Evolutionary conservation across 106 monocot species (phyloP).

Genomic region (Platanthera zijinensis): DNA sequence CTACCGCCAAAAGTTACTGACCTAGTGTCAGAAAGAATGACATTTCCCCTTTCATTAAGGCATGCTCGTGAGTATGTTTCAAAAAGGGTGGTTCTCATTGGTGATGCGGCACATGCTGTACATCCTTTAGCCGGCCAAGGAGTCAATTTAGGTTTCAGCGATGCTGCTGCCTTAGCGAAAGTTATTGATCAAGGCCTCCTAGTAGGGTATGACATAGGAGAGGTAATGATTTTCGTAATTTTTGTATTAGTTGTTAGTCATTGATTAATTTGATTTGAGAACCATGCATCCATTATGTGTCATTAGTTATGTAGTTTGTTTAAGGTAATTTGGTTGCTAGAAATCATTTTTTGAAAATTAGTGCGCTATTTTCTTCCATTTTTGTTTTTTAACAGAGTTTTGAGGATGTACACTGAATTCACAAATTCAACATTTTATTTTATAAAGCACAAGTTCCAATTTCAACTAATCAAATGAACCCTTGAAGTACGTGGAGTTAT

Average conservation of each 20-base stretch:
- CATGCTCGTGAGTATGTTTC: slow-evolving; percentile 74
- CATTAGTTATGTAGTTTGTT: not conserved
- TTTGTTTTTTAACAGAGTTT: too few relatives aligned
- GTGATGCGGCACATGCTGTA: slow-evolving; percentile 94
- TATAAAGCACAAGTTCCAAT: too few relatives aligned
- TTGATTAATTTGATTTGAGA: not conserved
- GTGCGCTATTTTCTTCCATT: too few relatives aligned
- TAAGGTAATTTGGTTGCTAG: not conserved
- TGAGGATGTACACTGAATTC: too few relatives aligned
- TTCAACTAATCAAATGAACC: too few relatives aligned
- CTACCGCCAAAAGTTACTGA: slow-evolving; percentile 63
- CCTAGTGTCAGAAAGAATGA: slow-evolving; percentile 74
- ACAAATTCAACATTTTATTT: too few relatives aligned
- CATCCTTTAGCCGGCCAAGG: slow-evolving; percentile 99
- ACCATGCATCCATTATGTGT: not conserved
- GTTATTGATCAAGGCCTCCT: slow-evolving; percentile 69
- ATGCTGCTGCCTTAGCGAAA: slow-evolving; percentile 63
- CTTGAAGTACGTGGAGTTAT: too few relatives aligned
- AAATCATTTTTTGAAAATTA: too few relatives aligned
- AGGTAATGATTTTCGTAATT: slow-evolving; percentile 32
- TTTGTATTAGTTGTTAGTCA: not conserved
- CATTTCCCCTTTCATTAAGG: slow-evolving; percentile 74
- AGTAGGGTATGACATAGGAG: slow-evolving; percentile 59
- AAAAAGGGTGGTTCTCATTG: slow-evolving; percentile 66
- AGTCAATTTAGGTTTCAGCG: slow-evolving; percentile 96